These are phyloP conservation scores for Microbotryum intermedium DNA, from an alignment of 1,284 basidiomycete species.

Conservation along the genomic window DNA sequence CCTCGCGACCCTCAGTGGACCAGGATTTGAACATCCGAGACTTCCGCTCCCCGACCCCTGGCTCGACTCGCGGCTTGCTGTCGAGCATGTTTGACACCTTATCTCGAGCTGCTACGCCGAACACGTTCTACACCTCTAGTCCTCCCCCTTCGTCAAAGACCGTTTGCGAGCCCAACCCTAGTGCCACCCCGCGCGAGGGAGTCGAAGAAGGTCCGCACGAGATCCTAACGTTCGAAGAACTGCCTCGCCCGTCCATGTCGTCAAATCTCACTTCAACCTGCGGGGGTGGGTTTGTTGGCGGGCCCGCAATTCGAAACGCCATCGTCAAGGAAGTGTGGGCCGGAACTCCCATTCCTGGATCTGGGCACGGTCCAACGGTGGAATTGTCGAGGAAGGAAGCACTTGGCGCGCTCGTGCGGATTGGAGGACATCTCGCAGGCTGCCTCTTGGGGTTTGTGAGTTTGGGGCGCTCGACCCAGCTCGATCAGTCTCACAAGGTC, in stretches of 20 bases:
- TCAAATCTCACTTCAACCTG: neutral
- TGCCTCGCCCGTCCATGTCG: neutral
- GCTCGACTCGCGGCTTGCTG: conserved; percentile 11
- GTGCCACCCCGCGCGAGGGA: neutral
- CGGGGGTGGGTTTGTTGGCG: conserved; percentile 10
- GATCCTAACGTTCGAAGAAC: neutral
- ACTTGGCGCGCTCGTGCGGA: conserved; percentile 15
- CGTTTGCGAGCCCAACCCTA: too few relatives aligned
- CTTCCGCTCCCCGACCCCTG: conserved; percentile 24
- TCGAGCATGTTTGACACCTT: too few relatives aligned
- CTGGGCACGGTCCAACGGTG: conserved; percentile 14
- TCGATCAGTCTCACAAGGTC: too few relatives aligned
- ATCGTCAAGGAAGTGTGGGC: conserved; percentile 15
- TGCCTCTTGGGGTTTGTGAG: conserved; percentile 31
- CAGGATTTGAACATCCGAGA: conserved; percentile 4
- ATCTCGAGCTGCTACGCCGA: too few relatives aligned
- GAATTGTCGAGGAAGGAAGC: conserved; percentile 17
- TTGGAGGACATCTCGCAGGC: conserved; percentile 27
- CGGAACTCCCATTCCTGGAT: conserved; percentile 5
- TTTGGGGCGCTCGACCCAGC: neutral
- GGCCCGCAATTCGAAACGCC: conserved; percentile 5
- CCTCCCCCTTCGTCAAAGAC: too few relatives aligned
- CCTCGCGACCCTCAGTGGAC: conserved; percentile 5
- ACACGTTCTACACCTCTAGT: too few relatives aligned
- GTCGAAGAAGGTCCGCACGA: neutral